Percentiles rank a stretch among this genome's conserved stretches.
Conservation (phyloP, 2,329 filamentous ascomycete species). For the Colletotrichum chlorophyti region DNA sequence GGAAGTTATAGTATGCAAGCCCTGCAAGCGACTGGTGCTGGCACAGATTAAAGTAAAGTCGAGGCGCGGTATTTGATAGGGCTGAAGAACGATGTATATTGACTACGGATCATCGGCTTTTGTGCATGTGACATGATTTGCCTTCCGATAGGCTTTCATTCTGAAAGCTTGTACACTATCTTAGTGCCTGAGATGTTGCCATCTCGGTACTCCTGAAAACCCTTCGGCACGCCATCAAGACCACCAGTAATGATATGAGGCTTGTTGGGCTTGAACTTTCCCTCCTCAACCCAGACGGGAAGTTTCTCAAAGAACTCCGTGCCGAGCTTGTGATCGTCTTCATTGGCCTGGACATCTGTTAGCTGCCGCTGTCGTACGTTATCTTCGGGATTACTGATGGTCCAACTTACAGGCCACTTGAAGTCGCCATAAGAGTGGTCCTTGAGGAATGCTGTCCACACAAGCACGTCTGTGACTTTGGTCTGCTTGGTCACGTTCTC, state of each 20-base stretch:
- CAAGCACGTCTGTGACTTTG: conserved; percentile 48
- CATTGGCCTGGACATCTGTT: conserved; percentile 34
- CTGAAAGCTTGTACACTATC: conserved; percentile 43
- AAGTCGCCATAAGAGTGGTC: conserved; percentile 44
- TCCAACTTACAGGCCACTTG: conserved; percentile 42
- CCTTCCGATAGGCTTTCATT: neutral
- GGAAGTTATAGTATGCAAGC: too few species aligned
- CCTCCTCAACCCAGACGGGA: conserved; percentile 39
- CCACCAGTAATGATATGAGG: conserved; percentile 37
- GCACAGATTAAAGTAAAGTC: too few species aligned
- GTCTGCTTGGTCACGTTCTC: conserved; percentile 40
- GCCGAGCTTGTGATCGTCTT: conserved; percentile 43
- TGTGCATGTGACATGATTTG: neutral
- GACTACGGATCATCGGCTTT: too few species aligned
- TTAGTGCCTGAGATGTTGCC: conserved; percentile 47
- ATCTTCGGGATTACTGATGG: neutral
- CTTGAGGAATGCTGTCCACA: conserved; percentile 50
- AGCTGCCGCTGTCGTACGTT: neutral
- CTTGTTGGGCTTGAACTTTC: conserved; percentile 43
- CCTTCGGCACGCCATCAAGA: conserved; percentile 39
- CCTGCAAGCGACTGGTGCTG: too few species aligned
- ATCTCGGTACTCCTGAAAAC: conserved; percentile 46
- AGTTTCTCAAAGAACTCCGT: conserved; percentile 45
- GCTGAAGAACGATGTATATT: too few species aligned
- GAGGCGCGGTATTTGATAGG: too few species aligned